Evolutionary conservation across 352 stramenopile species (phyloP).

Genomic region (Globisporangium echinulatum): DNA sequence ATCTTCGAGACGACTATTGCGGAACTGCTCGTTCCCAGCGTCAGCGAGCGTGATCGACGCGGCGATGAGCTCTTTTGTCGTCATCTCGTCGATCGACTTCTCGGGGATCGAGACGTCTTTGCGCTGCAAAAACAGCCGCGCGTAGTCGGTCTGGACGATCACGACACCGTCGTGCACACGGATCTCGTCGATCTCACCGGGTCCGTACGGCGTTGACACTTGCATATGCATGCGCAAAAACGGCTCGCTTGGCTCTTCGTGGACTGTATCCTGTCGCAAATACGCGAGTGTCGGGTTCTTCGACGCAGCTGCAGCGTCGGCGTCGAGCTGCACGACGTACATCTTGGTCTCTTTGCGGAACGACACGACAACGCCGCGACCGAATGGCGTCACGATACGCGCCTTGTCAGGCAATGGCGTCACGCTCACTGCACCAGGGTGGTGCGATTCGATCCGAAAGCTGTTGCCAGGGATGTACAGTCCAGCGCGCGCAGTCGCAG

Average conservation of each 20-base stretch:
- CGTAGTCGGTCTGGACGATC: slow-evolving; percentile 59
- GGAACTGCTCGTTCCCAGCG: slow-evolving; percentile 69
- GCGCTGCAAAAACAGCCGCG: slow-evolving; percentile 73
- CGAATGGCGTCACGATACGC: slow-evolving; percentile 69
- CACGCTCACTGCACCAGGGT: slow-evolving; percentile 56
- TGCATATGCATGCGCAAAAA: slow-evolving; percentile 76
- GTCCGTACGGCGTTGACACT: slow-evolving; percentile 68
- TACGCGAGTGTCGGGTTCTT: slow-evolving; percentile 69
- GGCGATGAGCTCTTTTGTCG: slow-evolving; percentile 65
- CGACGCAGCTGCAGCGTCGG: slow-evolving; percentile 23
- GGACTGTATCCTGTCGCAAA: slow-evolving; percentile 53
- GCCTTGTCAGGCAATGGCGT: slow-evolving; percentile 68
- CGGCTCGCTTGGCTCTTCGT: slow-evolving; percentile 60
- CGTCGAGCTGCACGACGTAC: slow-evolving; percentile 78
- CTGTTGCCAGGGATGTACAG: slow-evolving; percentile 75
- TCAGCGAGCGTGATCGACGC: slow-evolving; percentile 64
- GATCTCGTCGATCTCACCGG: slow-evolving; percentile 58
- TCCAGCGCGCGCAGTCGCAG: slow-evolving; percentile 33
- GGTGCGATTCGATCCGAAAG: slow-evolving; percentile 55
- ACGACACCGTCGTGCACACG: slow-evolving; percentile 59
- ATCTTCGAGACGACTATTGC: slow-evolving; percentile 45
- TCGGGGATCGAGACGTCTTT: slow-evolving; percentile 64
- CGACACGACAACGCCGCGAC: slow-evolving; percentile 57
- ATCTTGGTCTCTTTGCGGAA: slow-evolving; percentile 72
- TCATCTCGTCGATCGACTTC: slow-evolving; percentile 69